Percentiles rank a stretch among this genome's conserved stretches.
phyloP scores from a whole-genome alignment of 768 basidiomycete species.

The Lactarius vividus region DNA sequence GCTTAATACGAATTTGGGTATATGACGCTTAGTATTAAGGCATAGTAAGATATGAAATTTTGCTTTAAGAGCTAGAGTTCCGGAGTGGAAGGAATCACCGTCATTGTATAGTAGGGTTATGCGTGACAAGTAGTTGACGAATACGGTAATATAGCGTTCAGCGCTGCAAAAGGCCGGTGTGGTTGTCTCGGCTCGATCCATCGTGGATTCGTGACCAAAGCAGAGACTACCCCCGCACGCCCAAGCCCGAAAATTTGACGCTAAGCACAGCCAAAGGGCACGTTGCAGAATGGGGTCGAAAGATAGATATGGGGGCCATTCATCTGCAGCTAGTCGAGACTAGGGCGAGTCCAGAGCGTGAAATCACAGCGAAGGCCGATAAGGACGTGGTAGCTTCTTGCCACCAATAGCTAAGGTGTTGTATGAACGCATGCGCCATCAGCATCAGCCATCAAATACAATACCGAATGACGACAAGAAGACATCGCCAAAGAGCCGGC shows the following conservation, averaged over 20 bases:
- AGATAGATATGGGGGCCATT: neutral
- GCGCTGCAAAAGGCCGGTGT: neutral
- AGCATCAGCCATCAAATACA: conserved; percentile 13
- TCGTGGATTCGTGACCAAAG: neutral
- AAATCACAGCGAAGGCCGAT: conserved; percentile 5
- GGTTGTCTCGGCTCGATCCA: neutral
- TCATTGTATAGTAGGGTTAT: neutral
- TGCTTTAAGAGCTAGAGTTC: neutral
- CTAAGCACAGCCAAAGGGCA: neutral
- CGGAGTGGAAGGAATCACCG: neutral
- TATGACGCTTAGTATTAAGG: conserved; percentile 1
- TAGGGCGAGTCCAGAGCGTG: conserved; percentile 13
- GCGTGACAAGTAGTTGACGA: no score
- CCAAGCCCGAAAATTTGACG: neutral
- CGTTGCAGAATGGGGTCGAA: conserved; percentile 17
- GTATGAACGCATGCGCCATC: conserved; percentile 9
- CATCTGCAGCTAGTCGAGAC: conserved; percentile 9
- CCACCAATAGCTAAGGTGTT: neutral
- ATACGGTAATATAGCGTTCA: neutral
- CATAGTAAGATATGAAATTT: neutral
- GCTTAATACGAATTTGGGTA: neutral
- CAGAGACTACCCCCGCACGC: neutral
- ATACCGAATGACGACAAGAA: conserved; percentile 20
- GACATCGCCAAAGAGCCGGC: conserved; percentile 17
- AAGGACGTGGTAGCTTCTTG: conserved; percentile 5